Conservation (phyloP, 164 flowering plant species). For the Liriodendron chinense region DNA sequence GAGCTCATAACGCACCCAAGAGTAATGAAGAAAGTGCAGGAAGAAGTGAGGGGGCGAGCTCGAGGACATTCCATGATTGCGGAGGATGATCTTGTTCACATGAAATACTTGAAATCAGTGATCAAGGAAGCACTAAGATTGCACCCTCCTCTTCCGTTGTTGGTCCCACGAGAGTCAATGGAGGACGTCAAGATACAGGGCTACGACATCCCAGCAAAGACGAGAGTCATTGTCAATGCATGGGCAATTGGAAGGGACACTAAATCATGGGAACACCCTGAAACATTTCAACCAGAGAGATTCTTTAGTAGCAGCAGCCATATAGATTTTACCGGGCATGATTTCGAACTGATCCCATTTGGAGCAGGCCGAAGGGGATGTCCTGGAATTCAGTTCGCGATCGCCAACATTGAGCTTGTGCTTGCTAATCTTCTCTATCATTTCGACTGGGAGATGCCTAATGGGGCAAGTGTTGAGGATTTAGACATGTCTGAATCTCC, state of each 20-base stretch:
- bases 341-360: slow-evolving; percentile 10
- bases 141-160: slow-evolving; percentile 1
- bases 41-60: slow-evolving; percentile 13
- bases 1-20: slow-evolving; percentile 21
- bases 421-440: slow-evolving; percentile 40
- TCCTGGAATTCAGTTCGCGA: slow-evolving; percentile 6
- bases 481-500: slow-evolving; percentile 63
- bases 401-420: slow-evolving; percentile 4
- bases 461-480: slow-evolving; percentile 68
- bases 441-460: slow-evolving; percentile 32
- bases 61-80: slow-evolving; percentile 12
- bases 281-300: slow-evolving; percentile 3
- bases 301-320: neutral
- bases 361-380: slow-evolving; percentile 19
- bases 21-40: slow-evolving; percentile 8
- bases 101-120: neutral
- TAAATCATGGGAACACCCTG: neutral
- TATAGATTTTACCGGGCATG: neutral
- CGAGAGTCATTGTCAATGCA: slow-evolving; percentile 1
- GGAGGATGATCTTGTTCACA: neutral
- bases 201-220: neutral
- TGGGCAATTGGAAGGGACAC: slow-evolving; percentile 2
- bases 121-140: neutral
- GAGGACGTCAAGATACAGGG: neutral
- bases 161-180: neutral